Base-by-base conservation (phyloP, 352 stramenopile genomes). In the Phytophthora litchii region DNA sequence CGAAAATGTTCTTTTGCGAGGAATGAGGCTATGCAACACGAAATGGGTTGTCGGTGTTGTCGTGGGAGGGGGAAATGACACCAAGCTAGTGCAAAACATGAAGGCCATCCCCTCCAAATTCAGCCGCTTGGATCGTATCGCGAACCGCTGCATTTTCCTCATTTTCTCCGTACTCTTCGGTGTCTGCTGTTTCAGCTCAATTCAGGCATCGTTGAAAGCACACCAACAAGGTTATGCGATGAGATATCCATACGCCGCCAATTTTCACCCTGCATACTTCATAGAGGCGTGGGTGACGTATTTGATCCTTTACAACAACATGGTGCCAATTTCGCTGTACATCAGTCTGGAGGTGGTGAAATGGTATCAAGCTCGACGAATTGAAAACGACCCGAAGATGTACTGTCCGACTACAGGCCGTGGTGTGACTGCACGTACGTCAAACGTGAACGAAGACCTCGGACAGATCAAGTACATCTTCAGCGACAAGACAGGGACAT, bases 401-500 rank as follows among this genome's bases (percentile, higher is more conserved):
- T 64, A 65, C 10, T 88, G 74, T 17, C 23, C 63, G 0, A 61
- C 78, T 23, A 88, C 76, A 0, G 85, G 76, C 0, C 69, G 74
- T 8, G 77, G 80, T 0, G 89, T 96, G 0, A 89, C 88, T n/a
- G 95, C 89, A 4, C 86, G 95, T 0, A 97, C 89, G 0, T 97
- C 91, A 13, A 96, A 97, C 46, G 89, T 99, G 42, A 97, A 97
- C 35, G 95, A 97, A 76, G 92, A 98, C 48, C 72, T 98, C 1
- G 98, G 97, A 0, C 92, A 98, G 78, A 97, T 99, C 61, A 94
- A 98, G 58, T 99, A 99, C 72, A 95, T 99, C 11, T 99, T 99
- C 72, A 98, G 85, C 14, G 98, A 99, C 69, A 99, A 99, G 70
- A 99, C 97, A 1, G 98, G 98, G 7, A 99, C 98, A 3, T 72